Evolutionary conservation across 179 eudicot genomes (phyloP).

Genomic region (Pouteria campechiana): DNA sequence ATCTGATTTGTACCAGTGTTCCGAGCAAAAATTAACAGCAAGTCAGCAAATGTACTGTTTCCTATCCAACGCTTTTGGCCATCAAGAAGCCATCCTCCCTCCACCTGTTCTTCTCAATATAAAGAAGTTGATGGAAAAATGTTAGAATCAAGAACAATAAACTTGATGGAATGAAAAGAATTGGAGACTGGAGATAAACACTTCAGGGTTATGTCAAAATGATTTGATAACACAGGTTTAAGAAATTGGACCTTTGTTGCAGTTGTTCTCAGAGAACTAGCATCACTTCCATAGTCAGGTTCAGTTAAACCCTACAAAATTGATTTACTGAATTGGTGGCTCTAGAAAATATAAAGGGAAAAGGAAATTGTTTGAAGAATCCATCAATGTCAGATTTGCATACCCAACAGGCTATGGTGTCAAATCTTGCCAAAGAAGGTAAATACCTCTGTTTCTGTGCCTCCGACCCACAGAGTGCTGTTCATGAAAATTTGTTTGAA

Average conservation of each 20-base stretch:
- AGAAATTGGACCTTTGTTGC: constrained; percentile 61
- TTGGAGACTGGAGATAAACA: too few species aligned
- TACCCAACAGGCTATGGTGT: constrained; percentile 89
- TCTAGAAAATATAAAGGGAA: background rate
- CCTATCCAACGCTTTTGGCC: constrained; percentile 99
- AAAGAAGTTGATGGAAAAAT: too few species aligned
- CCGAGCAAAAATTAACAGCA: constrained; percentile 81
- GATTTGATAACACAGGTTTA: too few species aligned
- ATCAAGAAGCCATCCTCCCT: constrained; percentile 91
- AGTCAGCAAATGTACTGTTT: constrained; percentile 94
- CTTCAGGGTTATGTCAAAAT: too few species aligned
- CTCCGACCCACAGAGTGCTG: constrained; percentile 82
- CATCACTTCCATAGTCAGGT: constrained; percentile 96
- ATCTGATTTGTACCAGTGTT: constrained; percentile 64
- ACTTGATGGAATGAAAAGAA: background rate
- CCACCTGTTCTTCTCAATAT: constrained; percentile 40
- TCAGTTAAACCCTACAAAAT: constrained; percentile 69
- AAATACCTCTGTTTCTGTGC: constrained; percentile 71
- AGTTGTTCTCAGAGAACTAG: constrained; percentile 71
- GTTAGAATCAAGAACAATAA: constrained; percentile 4
- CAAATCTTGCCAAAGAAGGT: constrained; percentile 69
- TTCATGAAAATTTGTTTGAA: too few species aligned
- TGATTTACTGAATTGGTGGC: background rate
- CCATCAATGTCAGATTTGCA: constrained; percentile 2
- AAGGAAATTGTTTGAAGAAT: background rate